Conservation (phyloP, 2,329 filamentous ascomycete genomes). For the Cyclaneusma minus region DNA sequence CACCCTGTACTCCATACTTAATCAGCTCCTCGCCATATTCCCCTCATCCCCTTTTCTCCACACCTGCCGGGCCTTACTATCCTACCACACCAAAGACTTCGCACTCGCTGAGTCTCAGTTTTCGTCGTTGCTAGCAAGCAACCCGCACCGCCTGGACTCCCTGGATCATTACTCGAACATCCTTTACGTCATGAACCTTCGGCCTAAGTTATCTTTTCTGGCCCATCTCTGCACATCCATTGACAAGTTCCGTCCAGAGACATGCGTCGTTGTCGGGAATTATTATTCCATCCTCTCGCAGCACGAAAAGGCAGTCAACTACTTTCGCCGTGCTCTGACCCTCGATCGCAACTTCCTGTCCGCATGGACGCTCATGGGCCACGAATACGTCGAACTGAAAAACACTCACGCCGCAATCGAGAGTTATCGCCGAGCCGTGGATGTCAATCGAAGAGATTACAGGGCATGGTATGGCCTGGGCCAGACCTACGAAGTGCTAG, state of each 20-base stretch:
- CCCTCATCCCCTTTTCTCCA: constrained; percentile 78
- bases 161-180: constrained; percentile 97
- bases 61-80: constrained; percentile 74
- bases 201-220: constrained; percentile 82
- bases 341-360: constrained; percentile 83
- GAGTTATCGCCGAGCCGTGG: constrained; percentile 86
- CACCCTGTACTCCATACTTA: constrained; percentile 56
- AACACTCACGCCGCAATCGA: constrained; percentile 97
- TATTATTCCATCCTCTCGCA: constrained; percentile 91
- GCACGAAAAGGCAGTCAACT: constrained; percentile 96
- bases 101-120: constrained; percentile 51
- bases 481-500: constrained; percentile 92
- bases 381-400: constrained; percentile 97
- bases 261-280: constrained; percentile 91
- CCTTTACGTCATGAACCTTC: constrained; percentile 76
- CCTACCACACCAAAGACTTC: constrained; percentile 81
- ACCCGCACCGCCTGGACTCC: constrained; percentile 64
- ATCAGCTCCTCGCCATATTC: constrained; percentile 70
- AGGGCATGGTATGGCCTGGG: constrained; percentile 96
- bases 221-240: constrained; percentile 82
- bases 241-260: constrained; percentile 93
- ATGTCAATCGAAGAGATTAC: constrained; percentile 91
- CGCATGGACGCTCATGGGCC: constrained; percentile 97
- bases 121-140: constrained; percentile 64
- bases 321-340: constrained; percentile 84